Evolutionary conservation across 768 basidiomycete species (phyloP).

Genomic region (Pilatotrama ljubarskyi): DNA sequence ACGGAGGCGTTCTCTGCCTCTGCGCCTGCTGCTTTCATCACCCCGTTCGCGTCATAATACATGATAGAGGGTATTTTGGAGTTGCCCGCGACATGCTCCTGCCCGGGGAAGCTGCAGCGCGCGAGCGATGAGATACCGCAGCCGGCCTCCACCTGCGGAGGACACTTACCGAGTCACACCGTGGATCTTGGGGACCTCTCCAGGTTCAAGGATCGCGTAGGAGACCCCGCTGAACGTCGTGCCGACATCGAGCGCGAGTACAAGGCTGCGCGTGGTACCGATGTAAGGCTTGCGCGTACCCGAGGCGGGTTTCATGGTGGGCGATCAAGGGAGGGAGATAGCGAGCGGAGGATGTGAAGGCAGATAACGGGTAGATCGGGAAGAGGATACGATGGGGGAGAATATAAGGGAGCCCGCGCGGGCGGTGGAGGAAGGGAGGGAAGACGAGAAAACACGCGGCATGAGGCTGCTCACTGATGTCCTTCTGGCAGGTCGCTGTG

Average conservation of each 20-base stretch:
- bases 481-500: not conserved
- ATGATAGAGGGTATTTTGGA: slow-evolving; percentile 80
- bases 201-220: slow-evolving; percentile 80
- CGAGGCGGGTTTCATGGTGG: slow-evolving; percentile 50
- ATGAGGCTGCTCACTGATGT: slow-evolving; percentile 9
- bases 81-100: slow-evolving; percentile 84
- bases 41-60: slow-evolving; percentile 68
- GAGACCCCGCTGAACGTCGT: slow-evolving; percentile 85
- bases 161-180: slow-evolving; percentile 69
- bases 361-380: slow-evolving; percentile 18
- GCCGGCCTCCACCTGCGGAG: not conserved
- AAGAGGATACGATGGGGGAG: slow-evolving; percentile 1
- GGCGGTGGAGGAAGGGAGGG: slow-evolving; percentile 11
- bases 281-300: slow-evolving; percentile 75
- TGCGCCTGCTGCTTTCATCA: slow-evolving; percentile 71
- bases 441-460: slow-evolving; percentile 19
- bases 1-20: slow-evolving; percentile 67
- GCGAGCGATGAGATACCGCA: not conserved
- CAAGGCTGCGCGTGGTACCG: slow-evolving; percentile 63
- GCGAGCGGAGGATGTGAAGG: not conserved
- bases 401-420: slow-evolving; percentile 16
- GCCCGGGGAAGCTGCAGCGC: slow-evolving; percentile 67
- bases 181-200: slow-evolving; percentile 77
- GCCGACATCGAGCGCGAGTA: slow-evolving; percentile 79
- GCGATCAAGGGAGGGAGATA: slow-evolving; percentile 6